Percentiles rank a stretch among this genome's conserved stretches.
These are phyloP conservation scores for Graphilbum fragrans DNA, from an alignment of 2,329 filamentous ascomycete genomes.

Conservation along the genomic window DNA sequence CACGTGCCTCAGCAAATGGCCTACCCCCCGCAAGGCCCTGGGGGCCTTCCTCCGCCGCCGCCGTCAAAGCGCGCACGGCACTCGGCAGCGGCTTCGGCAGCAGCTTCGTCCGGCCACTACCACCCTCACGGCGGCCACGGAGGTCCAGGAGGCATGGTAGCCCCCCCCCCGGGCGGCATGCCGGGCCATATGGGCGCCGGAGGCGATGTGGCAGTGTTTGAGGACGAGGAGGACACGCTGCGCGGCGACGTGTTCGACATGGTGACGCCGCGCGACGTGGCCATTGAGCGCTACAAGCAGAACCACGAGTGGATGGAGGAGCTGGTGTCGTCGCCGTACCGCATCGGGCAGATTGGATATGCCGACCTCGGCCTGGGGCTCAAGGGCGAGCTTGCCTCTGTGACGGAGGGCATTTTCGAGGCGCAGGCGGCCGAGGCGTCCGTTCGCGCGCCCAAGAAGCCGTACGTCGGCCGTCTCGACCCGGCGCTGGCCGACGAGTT, in stretches of 20 bases:
- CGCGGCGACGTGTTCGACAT: slow-evolving; percentile 84
- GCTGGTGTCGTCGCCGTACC: slow-evolving; percentile 81
- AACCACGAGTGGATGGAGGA: slow-evolving; percentile 99
- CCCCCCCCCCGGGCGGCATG: slow-evolving; percentile 5
- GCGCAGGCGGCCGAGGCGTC: slow-evolving; percentile 38
- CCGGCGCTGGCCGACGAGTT: slow-evolving; percentile 74
- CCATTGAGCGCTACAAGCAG: slow-evolving; percentile 74
- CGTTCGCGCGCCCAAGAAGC: slow-evolving; percentile 37
- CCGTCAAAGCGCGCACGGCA: slow-evolving; percentile 44
- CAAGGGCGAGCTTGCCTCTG: slow-evolving; percentile 65
- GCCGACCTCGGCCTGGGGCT: slow-evolving; percentile 78
- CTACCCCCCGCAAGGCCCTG: slow-evolving; percentile 38
- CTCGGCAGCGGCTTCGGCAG: slow-evolving; percentile 18
- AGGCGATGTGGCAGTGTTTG: slow-evolving; percentile 29
- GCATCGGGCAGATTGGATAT: slow-evolving; percentile 72
- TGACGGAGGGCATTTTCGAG: slow-evolving; percentile 81
- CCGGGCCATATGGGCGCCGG: slow-evolving; percentile 10
- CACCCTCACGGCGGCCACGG: background rate
- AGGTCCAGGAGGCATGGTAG: background rate
- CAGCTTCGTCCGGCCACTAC: background rate
- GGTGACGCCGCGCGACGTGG: slow-evolving; percentile 80
- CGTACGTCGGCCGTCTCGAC: slow-evolving; percentile 56
- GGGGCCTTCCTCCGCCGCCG: slow-evolving; percentile 34
- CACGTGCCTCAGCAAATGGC: slow-evolving; percentile 47
- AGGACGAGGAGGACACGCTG: slow-evolving; percentile 84